These are phyloP conservation scores for Nigrospora osmanthi DNA, from an alignment of 2,329 filamentous ascomycete genomes.

Conservation along the genomic window DNA sequence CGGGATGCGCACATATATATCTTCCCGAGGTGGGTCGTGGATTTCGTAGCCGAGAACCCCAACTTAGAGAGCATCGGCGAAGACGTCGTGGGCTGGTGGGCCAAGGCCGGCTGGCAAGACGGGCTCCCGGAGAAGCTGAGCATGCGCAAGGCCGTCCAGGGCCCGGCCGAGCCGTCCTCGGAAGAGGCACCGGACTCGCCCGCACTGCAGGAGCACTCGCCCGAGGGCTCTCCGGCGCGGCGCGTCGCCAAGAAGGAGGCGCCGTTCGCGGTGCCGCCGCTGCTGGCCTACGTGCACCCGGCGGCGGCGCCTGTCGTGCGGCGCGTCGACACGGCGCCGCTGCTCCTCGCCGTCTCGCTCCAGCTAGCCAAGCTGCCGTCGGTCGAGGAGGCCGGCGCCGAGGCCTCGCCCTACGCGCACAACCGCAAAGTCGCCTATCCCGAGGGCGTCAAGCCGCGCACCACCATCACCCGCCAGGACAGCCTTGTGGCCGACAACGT, in stretches of 20 bases:
- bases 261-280: slow-evolving; percentile 49
- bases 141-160: slow-evolving; percentile 56
- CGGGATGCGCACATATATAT: slow-evolving; percentile 93
- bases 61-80: slow-evolving; percentile 82
- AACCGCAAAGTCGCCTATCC: slow-evolving; percentile 74
- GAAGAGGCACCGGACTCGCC: slow-evolving; percentile 27
- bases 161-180: slow-evolving; percentile 27
- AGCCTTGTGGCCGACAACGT: slow-evolving; percentile 83
- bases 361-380: slow-evolving; percentile 79
- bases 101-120: slow-evolving; percentile 85
- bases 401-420: slow-evolving; percentile 69
- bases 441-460: slow-evolving; percentile 70
- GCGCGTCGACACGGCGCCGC: slow-evolving; percentile 77
- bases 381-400: slow-evolving; percentile 52
- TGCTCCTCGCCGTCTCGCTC: slow-evolving; percentile 75
- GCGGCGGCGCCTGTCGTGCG: slow-evolving; percentile 56
- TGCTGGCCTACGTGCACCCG: slow-evolving; percentile 78
- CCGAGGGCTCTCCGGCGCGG: slow-evolving; percentile 10
- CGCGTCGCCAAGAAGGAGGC: slow-evolving; percentile 12
- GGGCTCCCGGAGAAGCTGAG: slow-evolving; percentile 73
- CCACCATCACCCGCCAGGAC: slow-evolving; percentile 76
- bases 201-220: slow-evolving; percentile 5
- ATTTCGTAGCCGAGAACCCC: slow-evolving; percentile 73
- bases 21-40: slow-evolving; percentile 84
- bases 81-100: slow-evolving; percentile 91